Evolutionary conservation across 2,329 filamentous ascomycete species (phyloP).

Genomic region (Penicillium fuscoglaucum): DNA sequence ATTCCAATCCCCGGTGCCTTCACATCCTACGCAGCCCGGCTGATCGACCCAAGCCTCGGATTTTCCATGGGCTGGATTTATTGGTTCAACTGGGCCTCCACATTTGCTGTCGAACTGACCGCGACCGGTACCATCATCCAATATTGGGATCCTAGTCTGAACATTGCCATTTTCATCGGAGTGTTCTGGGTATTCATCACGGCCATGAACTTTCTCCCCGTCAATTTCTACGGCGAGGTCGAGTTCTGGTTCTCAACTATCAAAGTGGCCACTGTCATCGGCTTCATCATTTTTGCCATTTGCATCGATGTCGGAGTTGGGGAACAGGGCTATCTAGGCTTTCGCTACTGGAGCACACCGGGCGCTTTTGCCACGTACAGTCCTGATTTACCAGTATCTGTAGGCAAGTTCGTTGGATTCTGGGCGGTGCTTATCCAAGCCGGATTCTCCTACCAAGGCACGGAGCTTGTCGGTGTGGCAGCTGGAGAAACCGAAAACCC

Average conservation of each 20-base stretch:
- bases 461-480: conserved; percentile 72
- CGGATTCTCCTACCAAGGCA: conserved; percentile 53
- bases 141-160: conserved; percentile 66
- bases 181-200: conserved; percentile 72
- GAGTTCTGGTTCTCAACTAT: conserved; percentile 78
- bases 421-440: conserved; percentile 51
- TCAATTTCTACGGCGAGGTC: conserved; percentile 71
- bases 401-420: conserved; percentile 65
- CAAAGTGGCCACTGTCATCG: conserved; percentile 72
- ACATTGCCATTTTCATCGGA: conserved; percentile 69
- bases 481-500: conserved; percentile 74
- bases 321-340: conserved; percentile 71
- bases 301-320: conserved; percentile 72
- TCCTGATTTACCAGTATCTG: conserved; percentile 55
- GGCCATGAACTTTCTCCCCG: conserved; percentile 67
- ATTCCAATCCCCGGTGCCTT: conserved; percentile 76
- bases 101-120: conserved; percentile 71
- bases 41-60: conserved; percentile 69
- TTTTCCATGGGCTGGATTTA: conserved; percentile 82
- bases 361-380: conserved; percentile 68
- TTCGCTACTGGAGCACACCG: conserved; percentile 68
- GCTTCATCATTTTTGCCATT: conserved; percentile 75
- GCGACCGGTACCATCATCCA: conserved; percentile 72
- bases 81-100: conserved; percentile 75
- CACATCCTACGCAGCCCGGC: conserved; percentile 71